phyloP scores from a whole-genome alignment of 83 land plant species.

The Isoetes engelmannii region DNA sequence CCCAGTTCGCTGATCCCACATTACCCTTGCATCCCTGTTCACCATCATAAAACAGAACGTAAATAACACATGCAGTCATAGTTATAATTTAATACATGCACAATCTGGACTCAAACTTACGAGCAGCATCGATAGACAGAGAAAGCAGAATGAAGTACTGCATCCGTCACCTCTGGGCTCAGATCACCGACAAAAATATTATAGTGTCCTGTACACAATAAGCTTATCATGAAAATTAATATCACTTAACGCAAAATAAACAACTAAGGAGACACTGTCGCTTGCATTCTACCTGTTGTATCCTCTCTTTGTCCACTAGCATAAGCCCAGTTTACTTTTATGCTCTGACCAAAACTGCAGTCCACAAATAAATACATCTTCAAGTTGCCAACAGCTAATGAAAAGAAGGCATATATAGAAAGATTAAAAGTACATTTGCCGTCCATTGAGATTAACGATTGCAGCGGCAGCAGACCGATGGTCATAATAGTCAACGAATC shows the following conservation, averaged over 20 bases:
- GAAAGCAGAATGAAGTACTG: conserved; percentile 5
- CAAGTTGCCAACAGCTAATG: neutral
- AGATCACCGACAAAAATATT: conserved; percentile 12
- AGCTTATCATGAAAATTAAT: neutral
- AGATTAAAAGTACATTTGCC: conserved; percentile 31
- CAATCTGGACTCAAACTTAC: neutral
- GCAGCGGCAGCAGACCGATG: conserved; percentile 27
- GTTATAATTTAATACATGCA: neutral
- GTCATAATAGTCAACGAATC: conserved; percentile 1
- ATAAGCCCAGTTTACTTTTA: conserved; percentile 12
- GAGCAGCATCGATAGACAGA: conserved; percentile 4
- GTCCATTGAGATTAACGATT: neutral
- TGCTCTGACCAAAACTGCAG: conserved; percentile 4
- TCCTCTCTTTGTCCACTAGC: conserved; percentile 11
- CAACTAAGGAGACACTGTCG: neutral
- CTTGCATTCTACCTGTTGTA: conserved; percentile 4
- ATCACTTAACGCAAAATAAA: neutral
- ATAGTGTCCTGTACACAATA: conserved; percentile 1
- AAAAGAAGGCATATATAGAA: neutral
- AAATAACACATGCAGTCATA: neutral
- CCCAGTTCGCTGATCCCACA: conserved; percentile 11
- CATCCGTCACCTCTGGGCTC: conserved; percentile 11
- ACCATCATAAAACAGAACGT: neutral
- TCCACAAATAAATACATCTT: neutral
- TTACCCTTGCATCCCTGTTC: conserved; percentile 2